Evolutionary conservation across 202 grass and related monocot species (phyloP).

Genomic region (Alloteropsis angusta): DNA sequence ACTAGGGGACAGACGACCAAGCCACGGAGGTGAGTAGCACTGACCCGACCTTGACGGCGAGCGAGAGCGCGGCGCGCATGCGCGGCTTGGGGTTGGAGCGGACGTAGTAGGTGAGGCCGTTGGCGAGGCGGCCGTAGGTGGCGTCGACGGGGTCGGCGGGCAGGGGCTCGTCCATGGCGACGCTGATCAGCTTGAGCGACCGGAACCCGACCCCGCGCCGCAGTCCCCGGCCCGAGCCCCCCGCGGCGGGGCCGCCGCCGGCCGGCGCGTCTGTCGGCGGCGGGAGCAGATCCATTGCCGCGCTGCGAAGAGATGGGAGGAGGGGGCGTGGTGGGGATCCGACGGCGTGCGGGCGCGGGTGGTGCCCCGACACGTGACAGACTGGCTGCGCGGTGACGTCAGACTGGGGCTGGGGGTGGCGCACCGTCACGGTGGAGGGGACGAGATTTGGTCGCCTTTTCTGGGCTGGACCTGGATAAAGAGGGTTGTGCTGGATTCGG

Average conservation of each 20-base stretch:
- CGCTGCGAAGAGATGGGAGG: not conserved
- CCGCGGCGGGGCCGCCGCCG: conserved; percentile 21
- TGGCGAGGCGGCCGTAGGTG: conserved; percentile 66
- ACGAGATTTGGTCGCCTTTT: not conserved
- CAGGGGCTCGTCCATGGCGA: conserved; percentile 72
- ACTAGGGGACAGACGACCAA: too few relatives aligned
- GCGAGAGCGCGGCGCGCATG: conserved; percentile 91
- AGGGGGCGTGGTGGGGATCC: not conserved
- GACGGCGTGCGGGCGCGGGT: not conserved
- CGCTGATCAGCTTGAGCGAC: conserved; percentile 75
- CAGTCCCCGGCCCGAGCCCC: conserved; percentile 21
- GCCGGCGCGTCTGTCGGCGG: conserved; percentile 49
- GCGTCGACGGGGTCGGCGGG: conserved; percentile 63
- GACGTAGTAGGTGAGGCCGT: conserved; percentile 93
- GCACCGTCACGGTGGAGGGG: not conserved
- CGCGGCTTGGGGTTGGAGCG: conserved; percentile 80
- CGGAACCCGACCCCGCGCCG: conserved; percentile 76
- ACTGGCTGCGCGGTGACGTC: conserved; percentile 28
- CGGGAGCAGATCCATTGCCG: conserved; percentile 82
- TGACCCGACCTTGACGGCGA: conserved; percentile 99
- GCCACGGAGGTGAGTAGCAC: conserved; percentile 14
- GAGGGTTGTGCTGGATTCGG: not conserved
- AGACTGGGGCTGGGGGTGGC: not conserved
- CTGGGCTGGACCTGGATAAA: not conserved
- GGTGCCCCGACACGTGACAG: conserved; percentile 25